Evolutionary conservation across 2,329 filamentous ascomycete genomes (phyloP), one percentile per base, ranked within the genome.

Genomic region (Colletotrichum australisinense): DNA sequence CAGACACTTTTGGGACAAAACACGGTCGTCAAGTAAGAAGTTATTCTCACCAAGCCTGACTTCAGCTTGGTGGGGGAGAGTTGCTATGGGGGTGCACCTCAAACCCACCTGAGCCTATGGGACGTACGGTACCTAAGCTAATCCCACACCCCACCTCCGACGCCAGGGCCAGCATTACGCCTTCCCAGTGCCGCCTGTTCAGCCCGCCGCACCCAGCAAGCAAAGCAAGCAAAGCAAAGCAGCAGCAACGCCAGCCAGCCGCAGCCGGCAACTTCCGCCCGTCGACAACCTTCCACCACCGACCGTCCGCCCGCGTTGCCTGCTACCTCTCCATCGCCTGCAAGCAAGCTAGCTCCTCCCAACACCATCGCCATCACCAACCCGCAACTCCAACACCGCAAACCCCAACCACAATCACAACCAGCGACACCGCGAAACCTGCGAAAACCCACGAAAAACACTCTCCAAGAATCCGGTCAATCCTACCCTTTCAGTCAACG

Each of bases 261-360:
- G 19, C 46, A 42, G 22, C 49, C 71, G 72, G 72, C 68, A 74
- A 67, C 63, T 72, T 67, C 72, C 72, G 69, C 69, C 69, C 60
- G 24, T 62, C 70, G 32, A 73, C 62, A 49, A 73, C 67, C 67
- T 73, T 57, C 62, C 62, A 63, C n/a, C 63, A 49, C 26, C 42
- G 42, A 19, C 30, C 58, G 38, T 42, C 30, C 28, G 28, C 4
- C 46, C n/a, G 30, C 49, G 26, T 28, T 46, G 32, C 32, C 32
- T 35, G 32, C 4, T 35, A 9, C 30, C 62, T 55, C 7, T 35
- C 46, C 35, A 12, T 49, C 49, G 38, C 62, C 46, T 42, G 38
- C 28, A 30, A 42, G 60, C 19, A 52, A 63, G 60, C 60, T 63
- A 49, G 42, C 42, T 49, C 42, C 49, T 53, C 46, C 42, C 59